Base-by-base conservation (phyloP, 1,139 yeast genomes). In the Yamadazyma kanchanaburiensis region DNA sequence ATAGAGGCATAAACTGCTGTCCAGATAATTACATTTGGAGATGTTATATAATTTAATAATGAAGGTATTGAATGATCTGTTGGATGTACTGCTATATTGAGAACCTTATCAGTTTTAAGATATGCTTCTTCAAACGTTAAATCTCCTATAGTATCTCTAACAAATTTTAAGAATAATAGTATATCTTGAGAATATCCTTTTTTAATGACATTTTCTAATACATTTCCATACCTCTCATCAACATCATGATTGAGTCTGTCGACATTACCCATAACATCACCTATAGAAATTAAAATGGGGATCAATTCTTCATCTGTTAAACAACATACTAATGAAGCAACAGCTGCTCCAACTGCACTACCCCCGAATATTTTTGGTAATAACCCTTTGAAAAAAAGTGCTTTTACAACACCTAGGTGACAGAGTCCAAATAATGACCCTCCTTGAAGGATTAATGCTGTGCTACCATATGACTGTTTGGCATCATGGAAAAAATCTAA, bases 101-200 rank as follows among this genome's bases (percentile, higher is more conserved):
- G 64, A 1, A 88, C 79, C 43, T 87, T 77, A 25, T 88, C 87
- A 0, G 96, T 87, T 37, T 81, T 78, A 43, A 84, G 72, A 52
- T 83, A 87, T 0, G 97, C 96, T 53, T 91, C 97, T 54, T 87
- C 95, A 56, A 91, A 91, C 0, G 97, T 91, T 51, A 83, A 58
- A 45, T 85, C 83, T 1, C 94, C 95, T 15, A 89, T 73, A n/a
- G 80, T 74, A 38, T 75, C 77, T 33, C 82, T 60, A 3, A 87
- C 95, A 52, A 80, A 88, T 46, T 80, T 81, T 52, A 86, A 75
- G 40, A 89, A 86, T 12, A 85, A 60, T 35, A 83, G 63, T 26
- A 88, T 79, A 48, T 89, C 96, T 34, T 86, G 94, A 0, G 95
- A 85, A 49, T 85, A 85, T 1, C 94, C 89, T 36, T 84, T 83